phyloP scores from a whole-genome alignment of 1,284 basidiomycete species.

The Cutaneotrichosporon dermatis region DNA sequence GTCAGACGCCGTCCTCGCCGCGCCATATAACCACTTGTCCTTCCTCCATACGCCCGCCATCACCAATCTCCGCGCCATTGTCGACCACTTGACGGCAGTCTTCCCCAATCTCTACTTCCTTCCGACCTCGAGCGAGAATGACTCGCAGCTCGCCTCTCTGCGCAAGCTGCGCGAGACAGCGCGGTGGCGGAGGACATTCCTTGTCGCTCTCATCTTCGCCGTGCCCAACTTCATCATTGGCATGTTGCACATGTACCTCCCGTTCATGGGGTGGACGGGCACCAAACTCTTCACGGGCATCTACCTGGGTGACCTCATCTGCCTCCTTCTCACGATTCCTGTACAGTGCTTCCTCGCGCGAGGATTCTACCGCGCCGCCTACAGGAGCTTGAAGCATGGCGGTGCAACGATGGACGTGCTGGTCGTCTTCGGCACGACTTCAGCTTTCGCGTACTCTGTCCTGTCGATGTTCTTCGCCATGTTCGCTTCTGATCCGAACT shows the following conservation, averaged over 20 bases:
- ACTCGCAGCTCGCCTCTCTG: conserved; percentile 82
- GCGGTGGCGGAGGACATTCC: conserved; percentile 80
- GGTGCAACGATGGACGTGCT: conserved; percentile 88
- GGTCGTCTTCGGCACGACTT: conserved; percentile 88
- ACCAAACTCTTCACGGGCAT: conserved; percentile 58
- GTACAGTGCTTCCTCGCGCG: conserved; percentile 88
- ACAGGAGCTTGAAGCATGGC: conserved; percentile 82
- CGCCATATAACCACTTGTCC: conserved; percentile 67
- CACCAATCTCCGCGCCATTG: conserved; percentile 74
- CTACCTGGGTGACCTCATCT: conserved; percentile 78
- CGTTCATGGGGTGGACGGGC: conserved; percentile 47
- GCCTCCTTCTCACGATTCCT: conserved; percentile 78
- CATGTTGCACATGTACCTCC: conserved; percentile 71
- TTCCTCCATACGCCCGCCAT: conserved; percentile 71
- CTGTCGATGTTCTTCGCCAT: conserved; percentile 64
- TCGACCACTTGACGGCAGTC: conserved; percentile 72
- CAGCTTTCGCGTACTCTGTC: conserved; percentile 87
- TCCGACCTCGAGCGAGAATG: conserved; percentile 40
- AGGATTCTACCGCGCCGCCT: conserved; percentile 84
- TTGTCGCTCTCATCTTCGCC: conserved; percentile 72
- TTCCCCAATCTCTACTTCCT: conserved; percentile 46
- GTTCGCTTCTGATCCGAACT: conserved; percentile 56
- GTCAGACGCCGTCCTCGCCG: conserved; percentile 64
- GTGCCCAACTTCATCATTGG: conserved; percentile 87
- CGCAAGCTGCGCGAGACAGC: conserved; percentile 86